Base-by-base conservation (phyloP, 1,284 basidiomycete genomes). In the Malassezia brasiliensis region DNA sequence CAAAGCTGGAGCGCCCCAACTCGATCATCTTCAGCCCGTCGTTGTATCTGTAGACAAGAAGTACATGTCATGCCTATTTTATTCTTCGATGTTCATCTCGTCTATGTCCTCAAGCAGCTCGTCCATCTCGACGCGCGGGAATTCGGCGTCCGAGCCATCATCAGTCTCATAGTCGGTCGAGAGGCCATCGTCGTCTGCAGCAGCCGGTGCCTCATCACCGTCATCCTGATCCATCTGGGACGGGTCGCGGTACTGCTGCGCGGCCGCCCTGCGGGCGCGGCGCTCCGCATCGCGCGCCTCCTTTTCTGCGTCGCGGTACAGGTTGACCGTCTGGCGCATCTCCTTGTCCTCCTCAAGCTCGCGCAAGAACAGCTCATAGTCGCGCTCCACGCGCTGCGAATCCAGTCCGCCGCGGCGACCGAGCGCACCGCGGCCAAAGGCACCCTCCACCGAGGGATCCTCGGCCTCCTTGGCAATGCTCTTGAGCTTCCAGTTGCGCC, bases 271-370 rank as follows among this genome's bases (percentile, higher is more conserved):
- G 15, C 59, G 65, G 68, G 44, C 44, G 51, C 19, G 55, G 15
- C 60, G 62, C 57, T 68, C 72, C 35, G 65, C 66, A 28, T 63
- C 62, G 55, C 65, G 62, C 8, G 45, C 47, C 5, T 51, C 46
- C 28, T 58, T 61, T 56, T 61, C 68, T 15, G 82, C 78, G 77
- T 86, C 87, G 79, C 70, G 56, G 52, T 91, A 98, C 53, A 98
- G 69, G 77, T 96, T 94, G 69, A 98, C 85, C 15, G 83, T 83
- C 15, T 82, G 81, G 49, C 93, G 83, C 80, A 96, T 79, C 79
- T 96, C 93, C 48, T 87, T 85, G 77, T 98, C 93, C 76, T 98
- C 93, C 77, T 96, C 93, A 54, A 98, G 77, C 68, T 96, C 91
- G 49, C 88, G 82, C 77, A 98, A 78, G 83, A 98, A 98, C 60